Evolutionary conservation across 208 protist genomes (phyloP).

Genomic region (Leishmania amazonensis): DNA sequence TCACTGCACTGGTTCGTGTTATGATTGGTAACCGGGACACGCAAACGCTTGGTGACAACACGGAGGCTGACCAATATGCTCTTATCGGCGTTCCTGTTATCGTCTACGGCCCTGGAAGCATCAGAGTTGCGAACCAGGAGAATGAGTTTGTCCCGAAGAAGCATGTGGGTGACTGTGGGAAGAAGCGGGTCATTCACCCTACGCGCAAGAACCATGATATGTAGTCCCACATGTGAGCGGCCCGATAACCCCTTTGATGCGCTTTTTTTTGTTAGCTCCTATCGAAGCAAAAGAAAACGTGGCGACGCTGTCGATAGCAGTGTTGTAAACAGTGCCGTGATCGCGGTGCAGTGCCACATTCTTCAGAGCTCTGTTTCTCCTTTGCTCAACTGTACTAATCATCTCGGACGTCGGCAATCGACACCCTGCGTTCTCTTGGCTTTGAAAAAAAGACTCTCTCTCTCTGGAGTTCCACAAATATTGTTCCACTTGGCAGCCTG

Average conservation of each 20-base stretch:
- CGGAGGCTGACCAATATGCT: conserved; percentile 55
- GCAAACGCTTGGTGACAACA: conserved; percentile 43
- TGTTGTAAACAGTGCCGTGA: background rate
- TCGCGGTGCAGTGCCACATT: background rate
- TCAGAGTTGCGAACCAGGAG: conserved; percentile 50
- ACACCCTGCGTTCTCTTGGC: background rate
- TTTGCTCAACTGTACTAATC: background rate
- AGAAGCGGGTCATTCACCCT: conserved; percentile 21
- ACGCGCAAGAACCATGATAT: conserved; percentile 39
- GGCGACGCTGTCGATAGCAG: background rate
- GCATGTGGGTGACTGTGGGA: conserved; percentile 32
- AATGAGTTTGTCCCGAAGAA: conserved; percentile 61
- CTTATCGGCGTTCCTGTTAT: conserved; percentile 56
- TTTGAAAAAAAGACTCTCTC: background rate
- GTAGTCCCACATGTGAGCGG: conserved; percentile 26
- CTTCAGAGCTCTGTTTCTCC: background rate
- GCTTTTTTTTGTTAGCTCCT: background rate
- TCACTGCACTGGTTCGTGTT: conserved; percentile 36
- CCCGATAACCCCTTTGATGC: background rate
- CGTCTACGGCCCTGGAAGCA: conserved; percentile 52
- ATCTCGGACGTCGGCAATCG: background rate
- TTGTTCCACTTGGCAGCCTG: background rate
- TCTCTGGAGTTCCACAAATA: background rate
- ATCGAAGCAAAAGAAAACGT: background rate
- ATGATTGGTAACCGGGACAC: conserved; percentile 40